Conservation (phyloP, 768 basidiomycete genomes). For the Lactarius deliciosus region DNA sequence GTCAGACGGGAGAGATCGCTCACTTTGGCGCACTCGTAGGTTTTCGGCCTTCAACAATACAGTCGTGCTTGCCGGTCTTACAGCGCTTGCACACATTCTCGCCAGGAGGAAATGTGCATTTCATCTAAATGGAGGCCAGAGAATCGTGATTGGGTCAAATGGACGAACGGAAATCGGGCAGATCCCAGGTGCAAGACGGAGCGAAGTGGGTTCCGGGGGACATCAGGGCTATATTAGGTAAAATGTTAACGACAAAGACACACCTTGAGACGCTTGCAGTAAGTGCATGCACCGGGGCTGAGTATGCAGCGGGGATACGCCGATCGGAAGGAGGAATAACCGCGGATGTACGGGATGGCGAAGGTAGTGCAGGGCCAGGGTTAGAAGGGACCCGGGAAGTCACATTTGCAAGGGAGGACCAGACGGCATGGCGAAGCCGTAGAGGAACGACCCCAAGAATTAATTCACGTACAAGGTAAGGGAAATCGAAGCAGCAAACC, state of each 20-base stretch:
- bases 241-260: conserved; percentile 32
- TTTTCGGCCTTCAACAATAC: conserved; percentile 83
- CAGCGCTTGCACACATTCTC: conserved; percentile 81
- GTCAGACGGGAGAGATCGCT: conserved; percentile 39
- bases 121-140: conserved; percentile 57
- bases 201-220: neutral
- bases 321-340: conserved; percentile 4
- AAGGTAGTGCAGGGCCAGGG: conserved; percentile 18
- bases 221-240: conserved; percentile 11
- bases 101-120: conserved; percentile 74
- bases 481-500: neutral
- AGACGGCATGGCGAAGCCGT: neutral
- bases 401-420: neutral
- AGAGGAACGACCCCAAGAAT: neutral
- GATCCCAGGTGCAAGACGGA: neutral
- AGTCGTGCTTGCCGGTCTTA: conserved; percentile 67
- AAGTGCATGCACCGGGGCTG: conserved; percentile 80
- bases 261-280: conserved; percentile 89
- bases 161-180: conserved; percentile 2
- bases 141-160: conserved; percentile 10
- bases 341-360: conserved; percentile 14
- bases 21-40: conserved; percentile 78
- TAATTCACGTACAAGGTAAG: conserved; percentile 7
- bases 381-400: conserved; percentile 10
- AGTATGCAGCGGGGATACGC: conserved; percentile 5